Percentiles rank a stretch among this genome's conserved stretches.
Evolutionary conservation across 257 asterid genomes (phyloP).

Genomic region (Asclepias syriaca): DNA sequence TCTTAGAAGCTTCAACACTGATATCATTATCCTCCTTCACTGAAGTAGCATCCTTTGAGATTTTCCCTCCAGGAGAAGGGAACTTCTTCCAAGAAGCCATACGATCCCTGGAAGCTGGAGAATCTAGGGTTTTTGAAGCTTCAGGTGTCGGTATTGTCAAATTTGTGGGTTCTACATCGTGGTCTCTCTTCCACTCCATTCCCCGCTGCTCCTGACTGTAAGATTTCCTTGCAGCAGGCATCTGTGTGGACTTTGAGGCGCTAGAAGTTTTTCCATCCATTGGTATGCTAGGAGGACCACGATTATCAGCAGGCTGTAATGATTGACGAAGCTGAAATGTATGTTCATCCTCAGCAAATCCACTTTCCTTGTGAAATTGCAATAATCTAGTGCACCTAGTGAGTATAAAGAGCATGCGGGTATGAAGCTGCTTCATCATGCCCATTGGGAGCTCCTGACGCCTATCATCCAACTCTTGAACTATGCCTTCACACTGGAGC

Average conservation of each 20-base stretch:
- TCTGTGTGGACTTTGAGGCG: slow-evolving; percentile 37
- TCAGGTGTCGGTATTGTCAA: slow-evolving; percentile 42
- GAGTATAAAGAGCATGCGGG: slow-evolving; percentile 97
- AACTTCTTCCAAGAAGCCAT: slow-evolving; percentile 94
- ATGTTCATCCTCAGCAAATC: slow-evolving; percentile 81
- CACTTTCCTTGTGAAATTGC: slow-evolving; percentile 96
- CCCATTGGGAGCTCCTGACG: slow-evolving; percentile 99
- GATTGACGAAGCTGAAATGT: slow-evolving; percentile 76
- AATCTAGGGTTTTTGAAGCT: slow-evolving; percentile 35
- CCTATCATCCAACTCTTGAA: slow-evolving; percentile 92
- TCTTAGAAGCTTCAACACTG: slow-evolving; percentile 43
- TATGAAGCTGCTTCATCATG: slow-evolving; percentile 85
- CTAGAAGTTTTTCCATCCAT: slow-evolving; percentile 39
- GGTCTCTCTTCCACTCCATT: slow-evolving; percentile 64
- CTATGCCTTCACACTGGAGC: slow-evolving; percentile 99
- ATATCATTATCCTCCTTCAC: slow-evolving; percentile 47
- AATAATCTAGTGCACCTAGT: slow-evolving; percentile 93
- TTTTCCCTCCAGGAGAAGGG: slow-evolving; percentile 64
- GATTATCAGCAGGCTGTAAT: slow-evolving; percentile 68
- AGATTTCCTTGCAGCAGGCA: slow-evolving; percentile 55
- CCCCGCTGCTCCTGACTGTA: slow-evolving; percentile 87
- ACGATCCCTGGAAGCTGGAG: slow-evolving; percentile 55
- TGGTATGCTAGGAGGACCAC: slow-evolving; percentile 34
- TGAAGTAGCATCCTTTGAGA: slow-evolving; percentile 52
- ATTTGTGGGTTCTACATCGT: slow-evolving; percentile 34